Percentiles rank a stretch among this genome's conserved stretches.
Conservation (phyloP, 2,329 filamentous ascomycete species). For the Trichoderma guizhouense region DNA sequence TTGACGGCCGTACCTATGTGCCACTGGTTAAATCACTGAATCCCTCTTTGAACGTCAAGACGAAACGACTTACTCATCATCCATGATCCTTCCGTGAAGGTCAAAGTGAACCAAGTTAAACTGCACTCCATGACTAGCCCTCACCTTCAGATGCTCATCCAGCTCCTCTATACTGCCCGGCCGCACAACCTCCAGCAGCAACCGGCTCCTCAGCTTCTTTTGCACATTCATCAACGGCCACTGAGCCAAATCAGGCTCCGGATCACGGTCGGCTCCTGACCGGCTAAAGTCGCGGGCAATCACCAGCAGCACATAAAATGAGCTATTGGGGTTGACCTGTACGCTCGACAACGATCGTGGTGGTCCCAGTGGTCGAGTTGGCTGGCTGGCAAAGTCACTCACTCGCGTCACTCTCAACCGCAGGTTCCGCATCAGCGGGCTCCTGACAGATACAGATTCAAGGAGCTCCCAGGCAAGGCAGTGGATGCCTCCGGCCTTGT, state of each 20-base stretch:
- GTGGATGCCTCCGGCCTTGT: constrained; percentile 22
- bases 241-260: constrained; percentile 30
- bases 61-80: constrained; percentile 24
- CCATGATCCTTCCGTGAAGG: constrained; percentile 27
- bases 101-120: constrained; percentile 31
- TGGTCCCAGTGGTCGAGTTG: constrained; percentile 4
- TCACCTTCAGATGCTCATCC: constrained; percentile 23
- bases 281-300: constrained; percentile 28
- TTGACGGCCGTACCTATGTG: constrained; percentile 21
- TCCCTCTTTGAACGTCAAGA: neutral
- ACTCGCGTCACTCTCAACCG: constrained; percentile 26
- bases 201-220: constrained; percentile 26
- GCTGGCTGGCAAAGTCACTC: constrained; percentile 24
- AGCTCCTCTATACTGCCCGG: constrained; percentile 28
- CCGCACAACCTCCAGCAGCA: constrained; percentile 27
- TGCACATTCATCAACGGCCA: constrained; percentile 30
- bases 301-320: constrained; percentile 28
- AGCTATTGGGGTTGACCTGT: constrained; percentile 22
- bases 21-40: neutral
- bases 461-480: constrained; percentile 31
- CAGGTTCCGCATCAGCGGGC: constrained; percentile 22
- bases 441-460: constrained; percentile 23
- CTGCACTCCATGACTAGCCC: constrained; percentile 23
- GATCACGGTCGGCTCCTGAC: constrained; percentile 26
- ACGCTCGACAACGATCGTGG: constrained; percentile 22